Conservation (phyloP, 2,329 filamentous ascomycete species). For the Rhytidhysteron rufulum region DNA sequence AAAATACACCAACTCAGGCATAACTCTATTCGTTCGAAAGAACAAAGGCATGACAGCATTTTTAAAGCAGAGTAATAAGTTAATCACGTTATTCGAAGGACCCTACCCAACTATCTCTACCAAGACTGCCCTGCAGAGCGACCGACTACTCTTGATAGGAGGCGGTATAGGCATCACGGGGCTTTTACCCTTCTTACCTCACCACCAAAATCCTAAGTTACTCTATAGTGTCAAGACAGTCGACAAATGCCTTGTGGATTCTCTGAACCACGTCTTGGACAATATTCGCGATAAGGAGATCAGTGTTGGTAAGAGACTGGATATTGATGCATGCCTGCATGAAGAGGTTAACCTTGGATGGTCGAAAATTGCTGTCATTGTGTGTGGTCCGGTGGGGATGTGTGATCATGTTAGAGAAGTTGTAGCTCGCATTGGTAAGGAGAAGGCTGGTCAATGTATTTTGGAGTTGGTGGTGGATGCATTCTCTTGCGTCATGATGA, state of each 20-base stretch:
- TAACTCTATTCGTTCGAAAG: constrained; percentile 38
- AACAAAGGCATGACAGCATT: constrained; percentile 32
- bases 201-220: constrained; percentile 37
- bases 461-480: no score
- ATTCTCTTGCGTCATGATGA: no score
- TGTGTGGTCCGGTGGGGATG: constrained; percentile 38
- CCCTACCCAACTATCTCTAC: constrained; percentile 40
- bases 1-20: not conserved
- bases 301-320: constrained; percentile 26
- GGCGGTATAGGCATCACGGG: constrained; percentile 50
- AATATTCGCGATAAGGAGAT: constrained; percentile 19
- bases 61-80: constrained; percentile 14
- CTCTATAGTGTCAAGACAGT: constrained; percentile 35
- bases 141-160: constrained; percentile 38
- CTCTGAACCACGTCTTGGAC: constrained; percentile 15
- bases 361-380: constrained; percentile 35
- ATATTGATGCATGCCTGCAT: constrained; percentile 26
- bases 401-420: constrained; percentile 38
- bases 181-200: constrained; percentile 33
- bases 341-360: no score
- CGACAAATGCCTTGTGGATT: constrained; percentile 19
- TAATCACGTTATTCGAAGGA: constrained; percentile 29
- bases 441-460: no score
- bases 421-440: constrained; percentile 16
- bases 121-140: constrained; percentile 24